Conservation (phyloP, 2,329 filamentous ascomycete genomes). For the Sporothrix brunneoviolacea region DNA sequence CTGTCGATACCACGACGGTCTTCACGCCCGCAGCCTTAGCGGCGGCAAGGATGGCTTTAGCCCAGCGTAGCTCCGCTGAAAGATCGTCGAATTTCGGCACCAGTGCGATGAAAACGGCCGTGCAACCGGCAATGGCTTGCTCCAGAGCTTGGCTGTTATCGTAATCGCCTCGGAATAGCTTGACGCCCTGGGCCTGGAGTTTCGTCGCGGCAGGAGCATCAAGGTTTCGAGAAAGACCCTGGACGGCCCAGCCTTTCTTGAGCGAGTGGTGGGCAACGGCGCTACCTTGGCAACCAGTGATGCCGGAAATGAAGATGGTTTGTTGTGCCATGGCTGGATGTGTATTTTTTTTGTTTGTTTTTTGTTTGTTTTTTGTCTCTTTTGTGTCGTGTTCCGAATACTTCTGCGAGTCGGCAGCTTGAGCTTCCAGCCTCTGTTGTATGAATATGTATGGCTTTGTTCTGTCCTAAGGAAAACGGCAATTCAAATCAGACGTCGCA, state of each 20-base stretch:
- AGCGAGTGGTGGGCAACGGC: constrained; percentile 29
- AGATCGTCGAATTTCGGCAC: constrained; percentile 19
- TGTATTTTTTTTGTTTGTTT: neutral
- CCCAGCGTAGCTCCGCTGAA: constrained; percentile 25
- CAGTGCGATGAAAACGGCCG: neutral
- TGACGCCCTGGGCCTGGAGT: constrained; percentile 25
- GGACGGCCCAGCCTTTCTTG: constrained; percentile 24
- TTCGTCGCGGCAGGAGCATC: constrained; percentile 28
- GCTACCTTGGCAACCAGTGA: constrained; percentile 23
- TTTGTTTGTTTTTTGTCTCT: neutral
- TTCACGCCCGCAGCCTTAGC: constrained; percentile 31
- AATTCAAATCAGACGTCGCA: too few species aligned
- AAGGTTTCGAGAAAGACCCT: constrained; percentile 28
- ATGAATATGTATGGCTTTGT: too few species aligned
- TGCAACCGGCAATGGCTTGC: neutral
- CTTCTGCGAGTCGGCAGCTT: too few species aligned
- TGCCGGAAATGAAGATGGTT: constrained; percentile 5
- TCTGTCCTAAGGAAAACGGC: too few species aligned
- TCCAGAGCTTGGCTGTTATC: neutral
- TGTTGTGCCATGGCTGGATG: neutral
- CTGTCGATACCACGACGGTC: constrained; percentile 32
- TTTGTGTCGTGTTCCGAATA: neutral
- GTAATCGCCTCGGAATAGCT: neutral
- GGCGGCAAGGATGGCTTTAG: constrained; percentile 28
- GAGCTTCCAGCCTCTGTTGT: too few species aligned